Conservation (phyloP, 2,329 filamentous ascomycete species). For the Fusarium hostae region DNA sequence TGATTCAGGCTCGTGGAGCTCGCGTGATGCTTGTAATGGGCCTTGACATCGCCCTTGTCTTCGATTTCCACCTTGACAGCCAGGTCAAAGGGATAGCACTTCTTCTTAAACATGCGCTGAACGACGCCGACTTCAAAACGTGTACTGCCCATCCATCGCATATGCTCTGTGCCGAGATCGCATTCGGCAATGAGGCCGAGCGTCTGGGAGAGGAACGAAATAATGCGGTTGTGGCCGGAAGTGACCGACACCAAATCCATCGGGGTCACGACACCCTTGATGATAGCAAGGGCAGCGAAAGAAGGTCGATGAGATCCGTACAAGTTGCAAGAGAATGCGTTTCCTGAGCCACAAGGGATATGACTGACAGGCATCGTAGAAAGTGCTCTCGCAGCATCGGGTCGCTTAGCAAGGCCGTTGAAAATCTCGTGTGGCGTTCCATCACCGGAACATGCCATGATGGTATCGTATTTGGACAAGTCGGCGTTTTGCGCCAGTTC, state of each 20-base stretch:
- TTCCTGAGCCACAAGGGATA: slow-evolving; percentile 91
- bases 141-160: slow-evolving; percentile 90
- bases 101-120: slow-evolving; percentile 78
- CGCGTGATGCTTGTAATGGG: slow-evolving; percentile 71
- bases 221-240: slow-evolving; percentile 76
- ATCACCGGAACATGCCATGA: slow-evolving; percentile 91
- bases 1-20: slow-evolving; percentile 47
- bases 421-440: slow-evolving; percentile 93
- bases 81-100: slow-evolving; percentile 87
- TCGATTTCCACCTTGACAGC: slow-evolving; percentile 84
- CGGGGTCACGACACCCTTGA: slow-evolving; percentile 87
- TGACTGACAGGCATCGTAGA: slow-evolving; percentile 83
- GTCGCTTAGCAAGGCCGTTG: slow-evolving; percentile 84
- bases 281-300: slow-evolving; percentile 81
- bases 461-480: slow-evolving; percentile 81
- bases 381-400: slow-evolving; percentile 80
- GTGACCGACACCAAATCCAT: slow-evolving; percentile 90
- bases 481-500: slow-evolving; percentile 81
- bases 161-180: slow-evolving; percentile 88
- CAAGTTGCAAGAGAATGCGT: slow-evolving; percentile 91
- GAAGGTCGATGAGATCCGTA: slow-evolving; percentile 82
- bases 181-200: slow-evolving; percentile 90
- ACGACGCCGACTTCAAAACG: slow-evolving; percentile 88
- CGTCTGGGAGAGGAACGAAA: slow-evolving; percentile 94
- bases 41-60: slow-evolving; percentile 77